These are phyloP conservation scores for Saccharomycopsis babjevae DNA, from an alignment of 805 yeast genomes.

Conservation along the genomic window DNA sequence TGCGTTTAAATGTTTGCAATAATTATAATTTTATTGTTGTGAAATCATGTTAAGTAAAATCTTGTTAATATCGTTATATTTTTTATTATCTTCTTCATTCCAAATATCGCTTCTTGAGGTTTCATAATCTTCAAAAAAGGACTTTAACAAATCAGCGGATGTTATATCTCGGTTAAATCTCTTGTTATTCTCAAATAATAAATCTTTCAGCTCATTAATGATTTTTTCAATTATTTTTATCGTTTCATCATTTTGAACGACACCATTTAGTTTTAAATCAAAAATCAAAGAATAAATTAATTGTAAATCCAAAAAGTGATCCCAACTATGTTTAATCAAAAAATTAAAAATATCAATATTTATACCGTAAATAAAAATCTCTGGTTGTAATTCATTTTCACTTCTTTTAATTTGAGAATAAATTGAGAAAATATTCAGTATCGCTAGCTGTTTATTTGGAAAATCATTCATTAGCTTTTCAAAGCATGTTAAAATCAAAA, in stretches of 20 bases:
- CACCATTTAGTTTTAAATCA: conserved; percentile 10
- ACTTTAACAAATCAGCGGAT: neutral
- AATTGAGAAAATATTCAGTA: neutral
- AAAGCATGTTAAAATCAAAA: neutral
- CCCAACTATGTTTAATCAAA: conserved; percentile 10
- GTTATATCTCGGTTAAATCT: neutral
- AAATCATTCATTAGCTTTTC: neutral
- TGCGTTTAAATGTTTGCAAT: neutral
- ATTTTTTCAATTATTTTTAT: conserved; percentile 2
- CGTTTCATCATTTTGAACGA: conserved; percentile 5
- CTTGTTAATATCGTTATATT: neutral
- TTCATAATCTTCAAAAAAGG: neutral
- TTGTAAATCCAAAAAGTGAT: conserved; percentile 7
- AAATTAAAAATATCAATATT: conserved; percentile 14
- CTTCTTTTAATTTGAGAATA: neutral
- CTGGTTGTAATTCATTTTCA: neutral
- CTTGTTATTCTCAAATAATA: neutral
- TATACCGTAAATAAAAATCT: conserved; percentile 7
- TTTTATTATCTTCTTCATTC: conserved; percentile 7
- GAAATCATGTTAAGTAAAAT: neutral
- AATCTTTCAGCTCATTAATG: conserved; percentile 3
- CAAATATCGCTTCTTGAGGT: conserved; percentile 7
- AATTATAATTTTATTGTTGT: neutral
- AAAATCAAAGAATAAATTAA: conserved; percentile 5
- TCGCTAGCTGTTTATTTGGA: neutral